Evolutionary conservation across 75 land plant genomes (phyloP).

Genomic region (Cupressus sempervirens): DNA sequence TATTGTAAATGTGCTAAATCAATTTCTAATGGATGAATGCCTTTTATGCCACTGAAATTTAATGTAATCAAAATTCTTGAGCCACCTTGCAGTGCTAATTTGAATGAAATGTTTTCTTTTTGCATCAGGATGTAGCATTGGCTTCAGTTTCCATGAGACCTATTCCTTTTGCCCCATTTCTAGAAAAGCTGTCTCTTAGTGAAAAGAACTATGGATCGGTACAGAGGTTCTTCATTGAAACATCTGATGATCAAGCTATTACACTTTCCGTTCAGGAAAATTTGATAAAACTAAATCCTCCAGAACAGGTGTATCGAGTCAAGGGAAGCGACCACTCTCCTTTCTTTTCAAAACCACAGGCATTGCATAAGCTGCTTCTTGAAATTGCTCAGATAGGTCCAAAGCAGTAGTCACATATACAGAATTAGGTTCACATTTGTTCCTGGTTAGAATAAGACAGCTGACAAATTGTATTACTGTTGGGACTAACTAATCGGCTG

Average conservation of each 20-base stretch:
- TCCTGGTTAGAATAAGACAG: background rate
- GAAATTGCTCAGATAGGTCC: constrained; percentile 61
- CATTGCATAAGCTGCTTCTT: constrained; percentile 67
- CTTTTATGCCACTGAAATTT: background rate
- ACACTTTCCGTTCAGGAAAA: constrained; percentile 52
- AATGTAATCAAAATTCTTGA: background rate
- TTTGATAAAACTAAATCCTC: constrained; percentile 58
- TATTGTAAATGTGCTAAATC: background rate
- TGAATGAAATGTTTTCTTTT: background rate
- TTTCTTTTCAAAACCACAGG: constrained; percentile 94
- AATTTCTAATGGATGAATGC: background rate
- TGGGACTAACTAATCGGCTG: background rate
- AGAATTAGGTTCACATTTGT: background rate
- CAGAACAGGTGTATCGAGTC: constrained; percentile 66
- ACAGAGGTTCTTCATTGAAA: constrained; percentile 67
- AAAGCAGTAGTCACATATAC: background rate
- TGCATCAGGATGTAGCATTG: constrained; percentile 74
- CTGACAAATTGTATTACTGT: background rate
- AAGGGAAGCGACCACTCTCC: constrained; percentile 95
- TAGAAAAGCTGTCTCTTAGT: constrained; percentile 75
- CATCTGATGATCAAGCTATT: constrained; percentile 74
- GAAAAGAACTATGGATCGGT: constrained; percentile 70
- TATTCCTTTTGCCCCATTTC: constrained; percentile 77
- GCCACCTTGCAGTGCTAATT: background rate
- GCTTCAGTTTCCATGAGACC: constrained; percentile 91